Base-by-base conservation (phyloP, 306 rosid species). In the Fagus sylvatica region DNA sequence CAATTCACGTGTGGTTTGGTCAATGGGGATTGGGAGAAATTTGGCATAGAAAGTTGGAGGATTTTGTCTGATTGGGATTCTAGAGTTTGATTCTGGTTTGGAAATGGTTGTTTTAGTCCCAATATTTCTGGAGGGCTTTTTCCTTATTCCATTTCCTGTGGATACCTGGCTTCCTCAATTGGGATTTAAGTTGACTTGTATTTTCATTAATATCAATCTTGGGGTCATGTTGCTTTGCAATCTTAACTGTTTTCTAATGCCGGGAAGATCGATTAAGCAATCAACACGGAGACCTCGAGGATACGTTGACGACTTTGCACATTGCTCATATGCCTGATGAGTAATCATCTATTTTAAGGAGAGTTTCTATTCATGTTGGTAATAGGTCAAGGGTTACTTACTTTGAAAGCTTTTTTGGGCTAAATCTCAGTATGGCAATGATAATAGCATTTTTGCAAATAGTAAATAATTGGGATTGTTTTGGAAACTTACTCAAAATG, bases 151-250 rank as follows among this genome's bases (percentile, higher is more conserved):
- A 78, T 70, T 71, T 80, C 66, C 53, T 51, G 40, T 40, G 61
- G 83, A 71, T 82, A 82, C 59, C 60, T 66, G 55, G 72, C 73
- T 80, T 71, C 71, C 42, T 55, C 46, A 46, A 9, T 60, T 62
- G 59, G 78, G 69, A 55, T 74, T 73, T 70, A 16, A 60, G 53
- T 71, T 62, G 70, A 73, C 17, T 34, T 72, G 32, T 48, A 7
- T 57, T 77, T 53, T 78, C 74, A 80, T n/a, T 32, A 76, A 51
- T 68, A 56, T 80, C 64, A 61, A 43, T 67, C 46, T 49, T 33
- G 40, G 53, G 46, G 61, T 79, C 54, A 60, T 79, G 80, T 75
- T 36, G 49, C 69, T 73, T 69, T 32, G 15, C 36, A 66, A 46
- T 57, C 39, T 71, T 84, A 4, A 60, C 42, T 37, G 59, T 39